Conservation (phyloP, 129 eudicot species). For the Mikania micrantha region DNA sequence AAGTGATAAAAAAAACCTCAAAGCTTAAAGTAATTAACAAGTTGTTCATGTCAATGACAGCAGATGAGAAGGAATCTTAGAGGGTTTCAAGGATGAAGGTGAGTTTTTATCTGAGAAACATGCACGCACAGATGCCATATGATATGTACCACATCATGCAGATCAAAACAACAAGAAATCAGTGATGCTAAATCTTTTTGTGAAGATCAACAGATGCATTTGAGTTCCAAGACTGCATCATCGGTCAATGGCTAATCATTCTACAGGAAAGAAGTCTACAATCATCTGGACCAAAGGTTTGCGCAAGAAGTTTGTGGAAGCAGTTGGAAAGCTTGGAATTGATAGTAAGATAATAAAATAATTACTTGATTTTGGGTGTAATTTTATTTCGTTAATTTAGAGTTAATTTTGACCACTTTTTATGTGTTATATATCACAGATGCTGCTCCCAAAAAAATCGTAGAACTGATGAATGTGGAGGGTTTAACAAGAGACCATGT, state of each 20-base stretch:
- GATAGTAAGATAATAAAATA: slow-evolving; percentile 14
- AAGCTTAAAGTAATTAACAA: background rate
- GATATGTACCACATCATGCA: background rate
- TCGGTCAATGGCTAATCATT: background rate
- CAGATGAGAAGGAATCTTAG: background rate
- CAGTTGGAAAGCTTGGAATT: slow-evolving; percentile 19
- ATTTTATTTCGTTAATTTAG: too few species aligned
- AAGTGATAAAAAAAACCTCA: background rate
- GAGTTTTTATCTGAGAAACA: background rate
- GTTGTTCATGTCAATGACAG: background rate
- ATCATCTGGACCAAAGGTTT: slow-evolving; percentile 15
- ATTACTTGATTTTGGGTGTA: background rate
- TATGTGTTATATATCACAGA: background rate
- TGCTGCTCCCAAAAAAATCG: slow-evolving; percentile 19
- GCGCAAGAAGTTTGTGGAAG: slow-evolving; percentile 17
- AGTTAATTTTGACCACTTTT: background rate
- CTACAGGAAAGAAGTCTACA: slow-evolving; percentile 5
- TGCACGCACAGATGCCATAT: background rate
- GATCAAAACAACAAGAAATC: background rate
- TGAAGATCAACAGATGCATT: slow-evolving; percentile 3
- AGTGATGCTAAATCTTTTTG: background rate
- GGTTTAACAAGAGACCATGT: slow-evolving; percentile 35
- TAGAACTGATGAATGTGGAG: slow-evolving; percentile 21
- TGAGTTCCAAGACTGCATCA: background rate
- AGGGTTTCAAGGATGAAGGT: background rate